A percentile compares a stretch with the other conserved stretches of the same genome.
phyloP scores from a whole-genome alignment of 805 yeast genomes.

The Blastobotrys muscicola region DNA sequence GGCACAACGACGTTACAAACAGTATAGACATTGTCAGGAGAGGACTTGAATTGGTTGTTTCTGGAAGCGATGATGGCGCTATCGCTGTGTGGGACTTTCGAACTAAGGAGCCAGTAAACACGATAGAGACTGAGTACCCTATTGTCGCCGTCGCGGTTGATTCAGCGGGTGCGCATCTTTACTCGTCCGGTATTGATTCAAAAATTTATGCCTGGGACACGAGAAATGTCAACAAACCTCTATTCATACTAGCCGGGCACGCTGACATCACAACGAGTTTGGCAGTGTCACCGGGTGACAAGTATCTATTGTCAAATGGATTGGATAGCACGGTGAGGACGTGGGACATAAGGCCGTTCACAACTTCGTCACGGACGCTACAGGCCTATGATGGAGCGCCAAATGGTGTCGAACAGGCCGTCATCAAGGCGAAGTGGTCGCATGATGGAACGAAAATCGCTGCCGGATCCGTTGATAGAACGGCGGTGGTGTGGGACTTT shows the following conservation, averaged over 20 bases:
- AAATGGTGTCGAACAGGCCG: slow-evolving; percentile 39
- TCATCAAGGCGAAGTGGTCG: slow-evolving; percentile 40
- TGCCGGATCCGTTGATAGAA: slow-evolving; percentile 58
- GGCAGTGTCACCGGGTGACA: slow-evolving; percentile 37
- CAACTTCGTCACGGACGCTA: slow-evolving; percentile 27
- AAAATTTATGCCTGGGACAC: slow-evolving; percentile 50
- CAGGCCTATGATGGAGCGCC: slow-evolving; percentile 48
- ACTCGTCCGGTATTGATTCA: slow-evolving; percentile 62
- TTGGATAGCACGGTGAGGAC: slow-evolving; percentile 49
- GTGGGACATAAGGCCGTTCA: slow-evolving; percentile 42
- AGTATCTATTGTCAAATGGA: slow-evolving; percentile 42
- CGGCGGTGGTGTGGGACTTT: slow-evolving; percentile 53
- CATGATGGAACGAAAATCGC: slow-evolving; percentile 30
- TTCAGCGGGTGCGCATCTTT: slow-evolving; percentile 36
- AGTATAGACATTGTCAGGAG: slow-evolving; percentile 35
- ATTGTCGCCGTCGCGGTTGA: slow-evolving; percentile 42
- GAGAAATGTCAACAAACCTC: slow-evolving; percentile 31
- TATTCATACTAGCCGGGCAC: slow-evolving; percentile 41
- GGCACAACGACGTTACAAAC: slow-evolving; percentile 47
- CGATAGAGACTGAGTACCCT: slow-evolving; percentile 43
- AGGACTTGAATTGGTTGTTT: slow-evolving; percentile 30
- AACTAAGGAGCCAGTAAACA: slow-evolving; percentile 35
- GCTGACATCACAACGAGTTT: slow-evolving; percentile 45
- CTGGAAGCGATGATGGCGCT: slow-evolving; percentile 61
- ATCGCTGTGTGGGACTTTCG: slow-evolving; percentile 58